Conservation (phyloP, 23 red algal genomes). For the Cyanidioschyzon merolae region DNA sequence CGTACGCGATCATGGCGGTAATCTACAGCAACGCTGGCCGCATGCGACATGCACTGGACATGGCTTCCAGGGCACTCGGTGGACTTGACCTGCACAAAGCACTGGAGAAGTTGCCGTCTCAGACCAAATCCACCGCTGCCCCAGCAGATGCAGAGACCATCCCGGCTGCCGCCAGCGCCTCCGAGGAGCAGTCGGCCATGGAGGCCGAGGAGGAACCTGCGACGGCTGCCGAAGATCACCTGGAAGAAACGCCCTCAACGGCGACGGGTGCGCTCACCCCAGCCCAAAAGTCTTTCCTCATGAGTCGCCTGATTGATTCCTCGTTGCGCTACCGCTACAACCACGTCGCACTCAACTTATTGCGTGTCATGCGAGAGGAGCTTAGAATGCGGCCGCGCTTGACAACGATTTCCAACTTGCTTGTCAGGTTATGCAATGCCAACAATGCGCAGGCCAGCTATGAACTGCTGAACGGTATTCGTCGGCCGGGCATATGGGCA, state of each 20-base stretch:
- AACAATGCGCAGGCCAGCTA: neutral
- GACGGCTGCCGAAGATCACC: too few species aligned
- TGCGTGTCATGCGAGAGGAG: conserved; percentile 4
- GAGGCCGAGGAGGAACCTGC: too few species aligned
- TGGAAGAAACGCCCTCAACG: too few species aligned
- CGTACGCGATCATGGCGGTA: neutral
- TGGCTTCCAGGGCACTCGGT: neutral
- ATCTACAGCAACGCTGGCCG: neutral
- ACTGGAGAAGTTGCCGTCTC: too few species aligned
- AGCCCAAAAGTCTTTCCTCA: neutral
- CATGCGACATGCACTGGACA: neutral
- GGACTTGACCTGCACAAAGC: neutral
- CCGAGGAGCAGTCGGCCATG: too few species aligned
- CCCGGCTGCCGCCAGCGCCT: too few species aligned
- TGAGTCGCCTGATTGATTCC: neutral
- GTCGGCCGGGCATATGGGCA: neutral
- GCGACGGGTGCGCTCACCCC: too few species aligned
- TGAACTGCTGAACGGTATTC: neutral
- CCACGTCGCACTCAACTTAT: neutral
- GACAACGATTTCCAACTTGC: neutral
- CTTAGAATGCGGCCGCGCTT: neutral
- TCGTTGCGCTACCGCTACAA: neutral
- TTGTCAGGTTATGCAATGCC: neutral
- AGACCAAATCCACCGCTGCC: too few species aligned
- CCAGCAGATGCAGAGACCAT: too few species aligned